Evolutionary conservation across 495 filamentous ascomycete genomes (phyloP).

Genomic region (Xylaria bambusicola): DNA sequence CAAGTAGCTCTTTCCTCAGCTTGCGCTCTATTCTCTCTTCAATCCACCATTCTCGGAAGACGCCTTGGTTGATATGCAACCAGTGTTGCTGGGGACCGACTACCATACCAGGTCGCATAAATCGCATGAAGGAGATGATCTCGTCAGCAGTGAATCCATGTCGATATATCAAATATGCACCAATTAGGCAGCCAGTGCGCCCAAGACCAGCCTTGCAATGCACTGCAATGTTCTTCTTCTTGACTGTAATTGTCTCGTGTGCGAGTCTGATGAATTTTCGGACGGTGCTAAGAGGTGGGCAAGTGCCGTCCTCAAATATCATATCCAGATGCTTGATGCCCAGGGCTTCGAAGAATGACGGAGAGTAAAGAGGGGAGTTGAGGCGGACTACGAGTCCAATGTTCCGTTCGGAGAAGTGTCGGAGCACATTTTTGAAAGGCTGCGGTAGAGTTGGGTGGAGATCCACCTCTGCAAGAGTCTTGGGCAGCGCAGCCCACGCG

Average conservation of each 20-base stretch:
- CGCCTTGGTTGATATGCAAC: conserved; percentile 94
- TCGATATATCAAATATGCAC: conserved; percentile 95
- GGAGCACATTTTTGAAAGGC: conserved; percentile 93
- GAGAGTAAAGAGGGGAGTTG: conserved; percentile 93
- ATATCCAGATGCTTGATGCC: conserved; percentile 96
- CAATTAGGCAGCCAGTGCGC: conserved; percentile 94
- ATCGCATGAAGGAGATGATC: conserved; percentile 97
- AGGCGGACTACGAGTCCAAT: conserved; percentile 92
- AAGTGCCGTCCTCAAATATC: conserved; percentile 99
- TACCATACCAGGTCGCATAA: conserved; percentile 99
- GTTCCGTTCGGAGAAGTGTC: conserved; percentile 80
- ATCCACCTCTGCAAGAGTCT: conserved; percentile 65
- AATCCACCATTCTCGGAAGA: conserved; percentile 97
- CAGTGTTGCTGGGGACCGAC: conserved; percentile 99
- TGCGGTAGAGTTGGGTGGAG: conserved; percentile 63
- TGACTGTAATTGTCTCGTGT: conserved; percentile 87
- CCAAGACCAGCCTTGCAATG: conserved; percentile 98
- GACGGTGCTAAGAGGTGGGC: conserved; percentile 81
- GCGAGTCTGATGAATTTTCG: conserved; percentile 91
- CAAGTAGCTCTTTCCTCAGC: conserved; percentile 50
- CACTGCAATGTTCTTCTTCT: conserved; percentile 87
- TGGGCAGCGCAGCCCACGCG: conserved; percentile 70
- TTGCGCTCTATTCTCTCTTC: conserved; percentile 77
- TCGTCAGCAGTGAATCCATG: conserved; percentile 99
- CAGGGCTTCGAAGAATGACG: conserved; percentile 91